These are phyloP conservation scores for Backusella parvicylindrica DNA, from an alignment of 192 early-diverging fungal genomes.

Conservation along the genomic window DNA sequence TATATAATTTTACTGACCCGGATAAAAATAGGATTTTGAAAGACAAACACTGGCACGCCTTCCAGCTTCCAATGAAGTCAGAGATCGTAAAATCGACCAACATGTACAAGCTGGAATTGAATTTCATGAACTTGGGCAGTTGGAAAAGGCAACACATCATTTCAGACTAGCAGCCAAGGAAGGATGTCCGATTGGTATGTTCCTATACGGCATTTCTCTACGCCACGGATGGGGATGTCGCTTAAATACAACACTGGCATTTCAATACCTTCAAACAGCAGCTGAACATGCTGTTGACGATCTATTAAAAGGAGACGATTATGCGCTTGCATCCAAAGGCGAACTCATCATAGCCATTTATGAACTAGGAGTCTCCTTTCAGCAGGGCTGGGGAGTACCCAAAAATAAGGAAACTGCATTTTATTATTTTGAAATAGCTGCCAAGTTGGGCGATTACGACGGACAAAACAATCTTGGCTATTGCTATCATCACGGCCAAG, in stretches of 20 bases:
- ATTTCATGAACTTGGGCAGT: constrained; percentile 69
- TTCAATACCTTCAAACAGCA: constrained; percentile 70
- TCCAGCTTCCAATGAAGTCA: not conserved
- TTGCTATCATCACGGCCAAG: constrained; percentile 70
- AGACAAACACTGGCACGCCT: not conserved
- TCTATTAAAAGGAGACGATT: constrained; percentile 40
- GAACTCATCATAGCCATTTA: constrained; percentile 81
- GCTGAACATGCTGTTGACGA: constrained; percentile 69
- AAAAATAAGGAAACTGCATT: constrained; percentile 72
- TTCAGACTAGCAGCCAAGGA: constrained; percentile 68
- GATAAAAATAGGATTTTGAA: not conserved
- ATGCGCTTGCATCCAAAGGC: constrained; percentile 53
- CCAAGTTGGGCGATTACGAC: constrained; percentile 72
- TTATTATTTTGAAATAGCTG: constrained; percentile 79
- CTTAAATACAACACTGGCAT: constrained; percentile 37
- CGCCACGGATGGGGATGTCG: constrained; percentile 80
- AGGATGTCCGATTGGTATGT: constrained; percentile 68
- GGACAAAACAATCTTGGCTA: constrained; percentile 66
- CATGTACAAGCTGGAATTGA: constrained; percentile 66
- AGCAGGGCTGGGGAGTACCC: constrained; percentile 77
- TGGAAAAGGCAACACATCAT: constrained; percentile 69
- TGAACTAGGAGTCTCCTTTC: constrained; percentile 76
- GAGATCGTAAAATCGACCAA: not conserved
- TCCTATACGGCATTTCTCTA: constrained; percentile 75
- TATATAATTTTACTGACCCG: not conserved